A percentile compares a stretch with the other conserved stretches of the same genome.
Conservation (phyloP, 2,329 filamentous ascomycete species). For the Phialocephala subalpina region DNA sequence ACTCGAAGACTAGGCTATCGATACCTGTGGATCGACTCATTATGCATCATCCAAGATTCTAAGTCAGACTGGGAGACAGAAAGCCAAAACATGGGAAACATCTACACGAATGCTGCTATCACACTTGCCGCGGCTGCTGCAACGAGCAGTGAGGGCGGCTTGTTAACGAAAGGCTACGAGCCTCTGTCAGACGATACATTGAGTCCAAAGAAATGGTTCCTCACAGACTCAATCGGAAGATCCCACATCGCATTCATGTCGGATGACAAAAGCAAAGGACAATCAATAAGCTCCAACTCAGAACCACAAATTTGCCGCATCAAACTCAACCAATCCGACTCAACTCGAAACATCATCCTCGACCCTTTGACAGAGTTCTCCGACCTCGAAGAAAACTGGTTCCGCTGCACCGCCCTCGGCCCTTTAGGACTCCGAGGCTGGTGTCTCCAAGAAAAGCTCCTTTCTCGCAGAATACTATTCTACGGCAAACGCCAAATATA, state of each 20-base stretch:
- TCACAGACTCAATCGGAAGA: constrained; percentile 4
- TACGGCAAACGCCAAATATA: constrained; percentile 15
- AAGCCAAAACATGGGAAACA: constrained; percentile 21
- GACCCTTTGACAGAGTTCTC: constrained; percentile 9
- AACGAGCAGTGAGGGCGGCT: background rate
- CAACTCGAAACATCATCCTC: constrained; percentile 1
- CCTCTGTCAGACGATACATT: constrained; percentile 8
- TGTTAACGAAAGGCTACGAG: constrained; percentile 9
- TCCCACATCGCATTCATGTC: background rate
- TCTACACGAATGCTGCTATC: constrained; percentile 20
- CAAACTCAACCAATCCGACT: constrained; percentile 5
- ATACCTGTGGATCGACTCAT: constrained; percentile 32
- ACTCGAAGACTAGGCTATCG: constrained; percentile 15
- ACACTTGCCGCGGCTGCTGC: constrained; percentile 20
- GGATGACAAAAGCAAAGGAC: background rate
- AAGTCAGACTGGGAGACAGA: constrained; percentile 18
- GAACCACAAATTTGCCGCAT: background rate
- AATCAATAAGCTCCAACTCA: background rate
- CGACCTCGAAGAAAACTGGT: constrained; percentile 24
- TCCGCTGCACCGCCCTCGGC: background rate
- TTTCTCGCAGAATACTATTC: constrained; percentile 4
- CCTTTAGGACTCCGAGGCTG: constrained; percentile 3
- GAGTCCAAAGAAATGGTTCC: constrained; percentile 4
- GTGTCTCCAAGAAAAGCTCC: constrained; percentile 9
- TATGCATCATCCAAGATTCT: constrained; percentile 33